These are phyloP conservation scores for Crinitomyces ghanaensis DNA, from an alignment of 805 yeast genomes.

Conservation along the genomic window DNA sequence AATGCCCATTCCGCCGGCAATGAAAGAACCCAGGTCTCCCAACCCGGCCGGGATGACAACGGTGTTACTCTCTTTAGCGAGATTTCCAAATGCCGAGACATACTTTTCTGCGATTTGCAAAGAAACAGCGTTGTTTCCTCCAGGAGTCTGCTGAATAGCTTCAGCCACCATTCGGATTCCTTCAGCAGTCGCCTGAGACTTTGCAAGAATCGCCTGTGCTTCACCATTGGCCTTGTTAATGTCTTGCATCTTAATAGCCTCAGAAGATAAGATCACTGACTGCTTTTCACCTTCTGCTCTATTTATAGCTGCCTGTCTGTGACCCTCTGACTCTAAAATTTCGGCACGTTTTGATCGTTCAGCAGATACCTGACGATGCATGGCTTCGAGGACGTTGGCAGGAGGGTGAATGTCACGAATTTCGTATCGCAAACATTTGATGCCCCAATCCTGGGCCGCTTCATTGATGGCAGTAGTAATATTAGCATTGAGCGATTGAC, in stretches of 20 bases:
- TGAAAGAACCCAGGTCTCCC: constrained; percentile 61
- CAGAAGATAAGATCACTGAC: constrained; percentile 62
- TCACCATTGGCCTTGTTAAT: constrained; percentile 66
- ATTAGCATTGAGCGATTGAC: constrained; percentile 59
- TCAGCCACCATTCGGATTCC: constrained; percentile 53
- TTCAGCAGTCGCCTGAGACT: constrained; percentile 62
- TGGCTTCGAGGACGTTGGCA: constrained; percentile 70
- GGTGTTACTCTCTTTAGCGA: constrained; percentile 74
- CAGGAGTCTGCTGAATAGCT: constrained; percentile 57
- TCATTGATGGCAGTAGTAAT: constrained; percentile 73
- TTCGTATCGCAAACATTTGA: constrained; percentile 71
- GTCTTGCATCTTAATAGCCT: constrained; percentile 50
- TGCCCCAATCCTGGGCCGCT: constrained; percentile 81
- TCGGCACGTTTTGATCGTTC: constrained; percentile 83
- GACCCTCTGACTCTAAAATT: constrained; percentile 78
- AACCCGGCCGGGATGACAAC: constrained; percentile 66
- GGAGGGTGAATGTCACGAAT: constrained; percentile 87
- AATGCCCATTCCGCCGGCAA: constrained; percentile 68
- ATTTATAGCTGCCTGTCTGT: constrained; percentile 65
- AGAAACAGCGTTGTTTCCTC: constrained; percentile 65
- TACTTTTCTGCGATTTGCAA: constrained; percentile 76
- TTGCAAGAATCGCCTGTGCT: constrained; percentile 53
- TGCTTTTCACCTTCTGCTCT: constrained; percentile 75
- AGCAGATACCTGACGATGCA: constrained; percentile 85
- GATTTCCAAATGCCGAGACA: constrained; percentile 67